Base-by-base conservation (phyloP, 2,329 filamentous ascomycete genomes). In the Colletotrichum godetiae region DNA sequence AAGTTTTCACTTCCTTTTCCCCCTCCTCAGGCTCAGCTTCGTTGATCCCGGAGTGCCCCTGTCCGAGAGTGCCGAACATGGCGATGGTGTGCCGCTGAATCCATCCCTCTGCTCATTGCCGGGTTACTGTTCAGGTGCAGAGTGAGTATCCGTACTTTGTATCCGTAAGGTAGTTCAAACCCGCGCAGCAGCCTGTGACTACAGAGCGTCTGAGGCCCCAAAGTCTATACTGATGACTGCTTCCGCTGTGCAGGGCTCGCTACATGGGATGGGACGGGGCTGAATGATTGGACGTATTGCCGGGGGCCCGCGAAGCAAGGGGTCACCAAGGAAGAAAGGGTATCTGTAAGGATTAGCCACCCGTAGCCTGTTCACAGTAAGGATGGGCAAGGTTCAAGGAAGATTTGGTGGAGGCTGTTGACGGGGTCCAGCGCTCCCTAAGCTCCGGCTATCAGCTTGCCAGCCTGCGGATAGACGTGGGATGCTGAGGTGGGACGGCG, bases 371-470 rank as follows among this genome's bases (percentile, higher is more conserved):
- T 35, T 35, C 27, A 4, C 27, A 27, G 13, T 42, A 15, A 72
- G 35, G 49, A 22, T 56, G 52, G 37, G 37, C 46, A 68, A 58
- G 52, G 59, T 61, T 59, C 60, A 62, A 15, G 60, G 60, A 64
- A 35, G 33, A 35, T 35, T 35, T 27, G 33, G 33, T 35, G 33
- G 33, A 49, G 19, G 42, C 19, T 49, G 8, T n/a, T 49, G 15
- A 73, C 56, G 70, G 56, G 67, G 70, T 42, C 67, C 67, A 65
- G 61, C 42, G 66, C 70, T 73, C 59, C 37, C 37, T 31, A 60
- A 59, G 59, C 70, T 57, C 42, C 42, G 19, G 42, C 42, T n/a
- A 3, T 19, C 42, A 49, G 42, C 42, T 49, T 42, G 37, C 22
- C 24, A 62, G 37, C 22, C 22, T 52, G 37, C 27, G 27, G 27